phyloP scores from a whole-genome alignment of 345 rosid species.

The Camelina sativa region DNA sequence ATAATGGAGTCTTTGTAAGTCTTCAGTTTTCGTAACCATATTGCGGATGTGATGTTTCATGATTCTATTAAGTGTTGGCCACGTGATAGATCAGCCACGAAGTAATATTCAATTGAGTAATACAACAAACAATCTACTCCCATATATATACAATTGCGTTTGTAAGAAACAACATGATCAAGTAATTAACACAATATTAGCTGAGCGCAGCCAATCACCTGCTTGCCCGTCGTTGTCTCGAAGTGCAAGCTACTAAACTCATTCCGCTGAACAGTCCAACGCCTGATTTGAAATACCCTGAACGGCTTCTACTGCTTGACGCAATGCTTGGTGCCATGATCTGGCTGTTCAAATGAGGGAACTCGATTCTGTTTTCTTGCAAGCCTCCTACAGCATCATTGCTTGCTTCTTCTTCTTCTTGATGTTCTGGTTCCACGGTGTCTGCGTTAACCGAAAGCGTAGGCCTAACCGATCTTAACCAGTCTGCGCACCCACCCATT shows the following conservation, averaged over 20 bases:
- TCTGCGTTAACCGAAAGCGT: constrained; percentile 64
- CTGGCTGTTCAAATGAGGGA: constrained; percentile 50
- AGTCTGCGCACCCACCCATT: constrained; percentile 53
- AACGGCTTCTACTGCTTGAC: constrained; percentile 54
- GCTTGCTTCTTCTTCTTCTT: constrained; percentile 54
- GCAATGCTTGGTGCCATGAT: constrained; percentile 48
- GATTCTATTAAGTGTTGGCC: neutral
- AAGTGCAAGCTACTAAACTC: constrained; percentile 77
- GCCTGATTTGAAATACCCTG: constrained; percentile 67
- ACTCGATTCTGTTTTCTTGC: constrained; percentile 57
- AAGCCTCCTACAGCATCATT: constrained; percentile 59
- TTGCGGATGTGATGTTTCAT: neutral
- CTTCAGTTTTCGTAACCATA: neutral
- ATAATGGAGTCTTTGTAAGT: neutral
- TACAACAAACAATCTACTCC: constrained; percentile 5
- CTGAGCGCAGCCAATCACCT: constrained; percentile 10
- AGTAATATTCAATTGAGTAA: neutral
- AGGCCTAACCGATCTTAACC: constrained; percentile 59
- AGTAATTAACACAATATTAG: neutral
- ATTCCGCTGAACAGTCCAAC: constrained; percentile 68
- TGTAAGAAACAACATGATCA: constrained; percentile 13
- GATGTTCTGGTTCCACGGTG: constrained; percentile 55
- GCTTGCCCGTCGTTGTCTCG: constrained; percentile 67
- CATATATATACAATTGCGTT: constrained; percentile 26
- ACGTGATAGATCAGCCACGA: neutral